Conservation (phyloP, 805 yeast species). For the Nakazawaea wyomingensis region DNA sequence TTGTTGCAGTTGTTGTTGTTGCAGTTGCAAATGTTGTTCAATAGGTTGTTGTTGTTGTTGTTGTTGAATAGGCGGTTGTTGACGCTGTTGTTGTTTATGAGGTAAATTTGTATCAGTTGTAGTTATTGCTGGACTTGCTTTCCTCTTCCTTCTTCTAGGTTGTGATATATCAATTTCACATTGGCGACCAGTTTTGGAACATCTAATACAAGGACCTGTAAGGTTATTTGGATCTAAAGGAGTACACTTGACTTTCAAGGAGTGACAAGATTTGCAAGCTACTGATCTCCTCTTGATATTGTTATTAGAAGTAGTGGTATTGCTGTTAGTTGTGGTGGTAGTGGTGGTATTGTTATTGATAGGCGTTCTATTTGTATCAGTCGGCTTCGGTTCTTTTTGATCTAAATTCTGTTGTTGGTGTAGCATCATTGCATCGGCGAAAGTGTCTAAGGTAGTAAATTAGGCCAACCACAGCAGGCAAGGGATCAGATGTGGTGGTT, state of each 20-base stretch:
- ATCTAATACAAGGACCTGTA: conserved; percentile 66
- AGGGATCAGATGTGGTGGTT: not conserved
- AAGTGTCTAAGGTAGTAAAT: not conserved
- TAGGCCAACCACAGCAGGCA: not conserved
- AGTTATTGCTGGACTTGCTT: conserved; percentile 7
- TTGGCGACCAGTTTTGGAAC: conserved; percentile 53
- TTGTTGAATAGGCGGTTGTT: not conserved
- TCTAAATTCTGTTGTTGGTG: not conserved
- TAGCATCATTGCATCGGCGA: not conserved
- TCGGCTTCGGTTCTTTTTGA: not conserved
- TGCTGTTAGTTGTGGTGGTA: too few species aligned
- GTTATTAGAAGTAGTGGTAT: too few species aligned
- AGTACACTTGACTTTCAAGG: conserved; percentile 78
- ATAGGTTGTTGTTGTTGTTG: too few species aligned
- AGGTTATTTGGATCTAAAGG: conserved; percentile 59
- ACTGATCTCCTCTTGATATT: conserved; percentile 36
- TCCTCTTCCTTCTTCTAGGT: conserved; percentile 39
- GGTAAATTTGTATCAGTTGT: not conserved
- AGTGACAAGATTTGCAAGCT: conserved; percentile 73
- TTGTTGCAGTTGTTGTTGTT: too few species aligned
- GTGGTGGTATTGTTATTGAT: conserved; percentile 7
- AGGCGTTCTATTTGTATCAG: not conserved
- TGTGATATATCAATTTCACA: conserved; percentile 69
- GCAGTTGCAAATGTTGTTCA: too few species aligned
- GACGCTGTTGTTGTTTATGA: not conserved